Evolutionary conservation across 495 filamentous ascomycete species (phyloP).

Genomic region (Podospora didyma): DNA sequence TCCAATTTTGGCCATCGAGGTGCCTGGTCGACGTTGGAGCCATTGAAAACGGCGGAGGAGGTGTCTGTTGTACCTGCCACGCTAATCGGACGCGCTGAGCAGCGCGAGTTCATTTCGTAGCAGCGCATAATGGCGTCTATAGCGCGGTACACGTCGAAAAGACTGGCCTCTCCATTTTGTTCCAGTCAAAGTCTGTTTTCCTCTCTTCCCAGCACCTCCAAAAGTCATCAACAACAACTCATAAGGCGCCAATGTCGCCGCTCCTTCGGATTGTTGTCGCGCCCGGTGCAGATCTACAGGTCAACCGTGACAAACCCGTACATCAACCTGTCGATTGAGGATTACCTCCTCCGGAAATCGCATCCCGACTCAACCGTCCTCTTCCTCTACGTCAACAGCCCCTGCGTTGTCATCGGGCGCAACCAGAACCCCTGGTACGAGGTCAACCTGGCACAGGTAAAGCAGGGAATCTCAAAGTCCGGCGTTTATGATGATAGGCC

Average conservation of each 20-base stretch:
- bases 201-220: neutral
- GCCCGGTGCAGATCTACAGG: slow-evolving; percentile 61
- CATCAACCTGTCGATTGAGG: slow-evolving; percentile 93
- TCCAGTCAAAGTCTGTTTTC: neutral
- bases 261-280: neutral
- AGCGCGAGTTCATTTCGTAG: no score
- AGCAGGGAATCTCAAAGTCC: slow-evolving; percentile 9
- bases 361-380: slow-evolving; percentile 67
- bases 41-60: no score
- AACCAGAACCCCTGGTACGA: slow-evolving; percentile 99
- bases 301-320: slow-evolving; percentile 73
- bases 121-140: neutral
- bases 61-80: no score
- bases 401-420: slow-evolving; percentile 84
- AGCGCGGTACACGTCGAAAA: neutral
- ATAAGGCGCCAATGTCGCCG: neutral
- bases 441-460: slow-evolving; percentile 63
- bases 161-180: neutral
- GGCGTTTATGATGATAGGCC: no score
- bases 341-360: slow-evolving; percentile 74
- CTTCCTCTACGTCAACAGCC: slow-evolving; percentile 82
- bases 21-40: no score
- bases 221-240: no score
- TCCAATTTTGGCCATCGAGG: no score
- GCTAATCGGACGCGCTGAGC: no score